Conservation (phyloP, 2,329 filamentous ascomycete species). For the Tolypocladium ovalisporum region DNA sequence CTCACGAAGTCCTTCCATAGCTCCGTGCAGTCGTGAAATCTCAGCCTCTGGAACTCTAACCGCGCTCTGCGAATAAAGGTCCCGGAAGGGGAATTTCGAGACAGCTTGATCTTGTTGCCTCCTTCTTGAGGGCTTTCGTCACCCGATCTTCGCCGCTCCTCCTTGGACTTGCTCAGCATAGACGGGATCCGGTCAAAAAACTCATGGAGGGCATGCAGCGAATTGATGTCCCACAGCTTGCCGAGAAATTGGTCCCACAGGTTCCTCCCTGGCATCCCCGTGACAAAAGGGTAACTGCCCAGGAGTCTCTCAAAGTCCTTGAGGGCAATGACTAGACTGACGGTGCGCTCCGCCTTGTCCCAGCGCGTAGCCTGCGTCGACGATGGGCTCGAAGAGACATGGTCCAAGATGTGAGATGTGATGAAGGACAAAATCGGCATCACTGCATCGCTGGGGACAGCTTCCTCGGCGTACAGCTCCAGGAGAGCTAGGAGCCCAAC, state of each 20-base stretch:
- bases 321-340: slow-evolving; percentile 43
- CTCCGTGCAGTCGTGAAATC: slow-evolving; percentile 66
- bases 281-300: slow-evolving; percentile 35
- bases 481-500: slow-evolving; percentile 72
- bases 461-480: slow-evolving; percentile 66
- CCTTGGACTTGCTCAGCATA: slow-evolving; percentile 51
- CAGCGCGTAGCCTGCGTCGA: slow-evolving; percentile 25
- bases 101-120: slow-evolving; percentile 46
- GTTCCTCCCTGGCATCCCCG: slow-evolving; percentile 60
- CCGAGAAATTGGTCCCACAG: slow-evolving; percentile 81
- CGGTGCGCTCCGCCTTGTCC: slow-evolving; percentile 36
- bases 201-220: slow-evolving; percentile 65
- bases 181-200: slow-evolving; percentile 56
- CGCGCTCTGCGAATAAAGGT: slow-evolving; percentile 66
- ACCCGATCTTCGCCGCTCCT: slow-evolving; percentile 44
- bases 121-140: slow-evolving; percentile 32
- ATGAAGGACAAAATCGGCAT: slow-evolving; percentile 72
- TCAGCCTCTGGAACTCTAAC: slow-evolving; percentile 69
- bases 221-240: slow-evolving; percentile 75
- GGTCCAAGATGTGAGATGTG: slow-evolving; percentile 55
- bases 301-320: slow-evolving; percentile 51
- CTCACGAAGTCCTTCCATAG: slow-evolving; percentile 76
- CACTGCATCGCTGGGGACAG: slow-evolving; percentile 57
- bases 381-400: slow-evolving; percentile 14
- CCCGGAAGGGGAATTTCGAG: slow-evolving; percentile 69